Conservation (phyloP, 2,329 filamentous ascomycete genomes). For the Trichoderma endophyticum region DNA sequence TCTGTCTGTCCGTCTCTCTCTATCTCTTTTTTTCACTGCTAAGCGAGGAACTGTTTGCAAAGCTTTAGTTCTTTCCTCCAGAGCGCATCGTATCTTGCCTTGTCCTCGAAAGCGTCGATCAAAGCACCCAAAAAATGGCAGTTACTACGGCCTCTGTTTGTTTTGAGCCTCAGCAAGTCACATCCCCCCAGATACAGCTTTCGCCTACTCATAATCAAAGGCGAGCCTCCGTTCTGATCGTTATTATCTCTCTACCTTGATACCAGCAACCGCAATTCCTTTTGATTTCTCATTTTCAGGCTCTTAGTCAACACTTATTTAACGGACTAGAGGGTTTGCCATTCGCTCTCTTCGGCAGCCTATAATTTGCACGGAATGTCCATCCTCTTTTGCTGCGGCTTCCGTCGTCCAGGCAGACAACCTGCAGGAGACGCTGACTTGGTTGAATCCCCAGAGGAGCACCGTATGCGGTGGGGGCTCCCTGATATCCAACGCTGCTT, state of each 20-base stretch:
- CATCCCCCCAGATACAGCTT: too few species aligned
- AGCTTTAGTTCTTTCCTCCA: neutral
- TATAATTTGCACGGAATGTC: conserved; percentile 16
- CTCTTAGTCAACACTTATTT: conserved; percentile 17
- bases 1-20: neutral
- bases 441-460: neutral
- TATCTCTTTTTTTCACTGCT: neutral
- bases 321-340: neutral
- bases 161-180: neutral
- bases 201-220: neutral
- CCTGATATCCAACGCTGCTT: neutral
- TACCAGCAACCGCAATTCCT: neutral
- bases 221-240: neutral
- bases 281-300: conserved; percentile 9
- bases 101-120: neutral
- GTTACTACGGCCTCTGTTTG: neutral
- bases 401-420: conserved; percentile 7
- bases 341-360: neutral
- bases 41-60: neutral
- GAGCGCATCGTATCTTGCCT: neutral
- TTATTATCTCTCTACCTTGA: conserved; percentile 6
- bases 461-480: neutral
- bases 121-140: neutral
- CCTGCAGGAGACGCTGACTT: neutral
- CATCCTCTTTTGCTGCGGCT: conserved; percentile 16